A percentile compares a stretch with the other conserved stretches of the same genome.
Evolutionary conservation across 257 asterid genomes (phyloP).

Genomic region (Solanum habrochaites): DNA sequence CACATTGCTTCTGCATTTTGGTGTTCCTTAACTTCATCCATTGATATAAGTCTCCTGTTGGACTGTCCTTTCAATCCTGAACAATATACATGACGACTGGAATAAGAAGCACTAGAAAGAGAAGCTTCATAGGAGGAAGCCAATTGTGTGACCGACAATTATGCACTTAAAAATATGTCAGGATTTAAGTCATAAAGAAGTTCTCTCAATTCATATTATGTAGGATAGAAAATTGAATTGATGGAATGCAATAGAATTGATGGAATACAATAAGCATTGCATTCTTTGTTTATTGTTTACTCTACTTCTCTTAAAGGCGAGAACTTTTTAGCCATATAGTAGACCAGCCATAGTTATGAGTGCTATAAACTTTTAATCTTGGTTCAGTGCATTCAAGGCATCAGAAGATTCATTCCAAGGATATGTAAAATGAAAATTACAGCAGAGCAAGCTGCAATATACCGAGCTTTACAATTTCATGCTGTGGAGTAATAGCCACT

Average conservation of each 20-base stretch:
- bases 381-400: not conserved
- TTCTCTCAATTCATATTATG: not conserved
- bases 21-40: constrained; percentile 78
- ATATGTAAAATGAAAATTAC: not conserved
- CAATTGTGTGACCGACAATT: not conserved
- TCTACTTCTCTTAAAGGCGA: not conserved
- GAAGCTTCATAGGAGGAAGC: not conserved
- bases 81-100: not conserved
- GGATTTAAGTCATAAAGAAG: not conserved
- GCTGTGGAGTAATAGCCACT: not conserved
- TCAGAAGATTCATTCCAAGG: not conserved
- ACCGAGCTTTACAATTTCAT: not conserved
- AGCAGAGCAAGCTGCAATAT: not conserved
- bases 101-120: not conserved
- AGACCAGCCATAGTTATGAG: not conserved
- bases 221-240: not conserved
- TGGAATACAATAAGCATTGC: not conserved
- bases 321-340: not conserved
- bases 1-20: constrained; percentile 78
- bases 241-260: not conserved
- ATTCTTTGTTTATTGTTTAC: not conserved
- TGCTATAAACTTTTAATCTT: not conserved
- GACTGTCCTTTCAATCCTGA: constrained; percentile 84
- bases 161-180: not conserved
- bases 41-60: constrained; percentile 54